phyloP scores from a whole-genome alignment of 495 filamentous ascomycete species.

The Aspergillus taichungensis region DNA sequence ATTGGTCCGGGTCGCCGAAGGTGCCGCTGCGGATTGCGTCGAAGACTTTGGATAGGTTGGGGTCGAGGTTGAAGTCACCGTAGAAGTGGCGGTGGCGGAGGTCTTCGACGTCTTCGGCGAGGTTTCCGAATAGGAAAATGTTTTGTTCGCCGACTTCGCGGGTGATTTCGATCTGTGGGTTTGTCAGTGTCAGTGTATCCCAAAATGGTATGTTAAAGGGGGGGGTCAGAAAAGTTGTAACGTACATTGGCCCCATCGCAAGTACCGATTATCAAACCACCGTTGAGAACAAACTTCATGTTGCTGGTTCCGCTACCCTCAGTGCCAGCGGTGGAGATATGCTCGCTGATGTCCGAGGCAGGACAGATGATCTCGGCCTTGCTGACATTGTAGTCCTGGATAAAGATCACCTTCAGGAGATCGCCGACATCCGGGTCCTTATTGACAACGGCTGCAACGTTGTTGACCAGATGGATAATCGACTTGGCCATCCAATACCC shows the following conservation, averaged over 20 bases:
- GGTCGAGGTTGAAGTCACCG: conserved; percentile 66
- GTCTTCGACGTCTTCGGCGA: conserved; percentile 95
- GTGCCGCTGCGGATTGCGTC: conserved; percentile 63
- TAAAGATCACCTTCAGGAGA: conserved; percentile 90
- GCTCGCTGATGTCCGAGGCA: conserved; percentile 93
- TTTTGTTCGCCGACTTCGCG: conserved; percentile 92
- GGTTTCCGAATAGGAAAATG: conserved; percentile 96
- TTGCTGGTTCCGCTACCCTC: conserved; percentile 67
- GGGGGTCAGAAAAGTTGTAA: conserved; percentile 5
- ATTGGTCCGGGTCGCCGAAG: conserved; percentile 70
- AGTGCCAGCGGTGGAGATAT: conserved; percentile 96
- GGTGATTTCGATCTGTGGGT: conserved; percentile 82
- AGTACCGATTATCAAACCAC: conserved; percentile 93
- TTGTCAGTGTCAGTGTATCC: conserved; percentile 4
- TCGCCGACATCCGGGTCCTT: conserved; percentile 86
- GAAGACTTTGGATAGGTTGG: conserved; percentile 70
- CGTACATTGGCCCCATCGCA: conserved; percentile 95
- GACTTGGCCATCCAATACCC: conserved; percentile 99
- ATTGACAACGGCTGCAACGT: conserved; percentile 85
- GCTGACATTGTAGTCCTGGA: conserved; percentile 98
- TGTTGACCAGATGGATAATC: conserved; percentile 93
- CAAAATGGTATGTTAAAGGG: neutral
- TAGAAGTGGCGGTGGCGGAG: conserved; percentile 88
- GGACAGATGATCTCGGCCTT: conserved; percentile 96
- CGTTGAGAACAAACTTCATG: conserved; percentile 99